Percentiles rank a stretch among this genome's conserved stretches.
phyloP scores from a whole-genome alignment of 495 filamentous ascomycete genomes.

The Podospora bellae-mahoneyi region DNA sequence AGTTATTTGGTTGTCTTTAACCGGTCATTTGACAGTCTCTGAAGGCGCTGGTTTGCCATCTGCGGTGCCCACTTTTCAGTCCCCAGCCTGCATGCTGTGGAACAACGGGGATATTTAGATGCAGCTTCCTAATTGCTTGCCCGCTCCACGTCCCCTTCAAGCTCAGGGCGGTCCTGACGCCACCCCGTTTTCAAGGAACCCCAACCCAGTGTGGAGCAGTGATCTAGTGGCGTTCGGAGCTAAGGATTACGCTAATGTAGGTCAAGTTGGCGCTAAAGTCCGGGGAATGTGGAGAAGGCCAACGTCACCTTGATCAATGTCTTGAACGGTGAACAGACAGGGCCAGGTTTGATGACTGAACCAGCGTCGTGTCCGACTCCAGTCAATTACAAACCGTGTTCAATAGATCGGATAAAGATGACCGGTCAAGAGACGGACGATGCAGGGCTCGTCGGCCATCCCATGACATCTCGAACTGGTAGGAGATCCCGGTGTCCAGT shows the following conservation, averaged over 20 bases:
- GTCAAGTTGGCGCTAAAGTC: background rate
- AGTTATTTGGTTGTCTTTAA: no score
- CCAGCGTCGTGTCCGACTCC: background rate
- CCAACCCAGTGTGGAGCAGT: constrained; percentile 1
- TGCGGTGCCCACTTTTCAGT: background rate
- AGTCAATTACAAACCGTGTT: background rate
- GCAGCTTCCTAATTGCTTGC: background rate
- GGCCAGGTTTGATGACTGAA: background rate
- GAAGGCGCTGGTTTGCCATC: background rate
- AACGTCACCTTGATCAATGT: background rate
- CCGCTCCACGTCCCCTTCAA: background rate
- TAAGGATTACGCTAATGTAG: constrained; percentile 3
- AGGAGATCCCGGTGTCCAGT: constrained; percentile 3
- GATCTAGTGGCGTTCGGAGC: background rate
- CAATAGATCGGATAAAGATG: constrained; percentile 5
- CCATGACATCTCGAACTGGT: background rate
- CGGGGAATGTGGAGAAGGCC: background rate
- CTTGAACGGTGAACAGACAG: background rate
- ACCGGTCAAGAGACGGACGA: constrained; percentile 2
- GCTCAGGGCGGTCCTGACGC: background rate
- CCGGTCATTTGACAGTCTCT: no score
- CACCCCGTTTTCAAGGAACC: background rate
- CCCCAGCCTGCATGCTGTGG: background rate
- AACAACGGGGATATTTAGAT: constrained; percentile 2
- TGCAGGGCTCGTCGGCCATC: background rate